Evolutionary conservation across 2,329 filamentous ascomycete species (phyloP).

Genomic region (Colletotrichum melonis): DNA sequence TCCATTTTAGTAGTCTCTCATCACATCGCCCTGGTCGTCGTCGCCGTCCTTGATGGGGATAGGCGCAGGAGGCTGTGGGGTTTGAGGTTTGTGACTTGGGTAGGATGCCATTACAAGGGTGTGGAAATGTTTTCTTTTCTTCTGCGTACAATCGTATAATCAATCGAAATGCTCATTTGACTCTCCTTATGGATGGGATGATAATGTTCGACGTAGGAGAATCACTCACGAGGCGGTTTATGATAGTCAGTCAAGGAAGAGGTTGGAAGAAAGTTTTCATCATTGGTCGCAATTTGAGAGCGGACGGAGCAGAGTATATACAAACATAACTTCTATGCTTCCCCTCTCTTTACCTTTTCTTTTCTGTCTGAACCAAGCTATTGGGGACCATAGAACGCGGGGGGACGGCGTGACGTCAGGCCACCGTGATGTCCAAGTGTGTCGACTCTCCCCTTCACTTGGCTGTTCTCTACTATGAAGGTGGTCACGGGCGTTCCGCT

Average conservation of each 20-base stretch:
- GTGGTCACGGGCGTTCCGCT: slow-evolving; percentile 9
- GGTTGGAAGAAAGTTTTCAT: background rate
- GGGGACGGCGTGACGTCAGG: slow-evolving; percentile 29
- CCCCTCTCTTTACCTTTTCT: background rate
- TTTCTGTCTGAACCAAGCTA: background rate
- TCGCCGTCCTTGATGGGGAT: slow-evolving; percentile 36
- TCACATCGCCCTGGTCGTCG: slow-evolving; percentile 32
- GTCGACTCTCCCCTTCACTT: background rate
- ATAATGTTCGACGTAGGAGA: background rate
- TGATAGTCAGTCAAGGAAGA: background rate
- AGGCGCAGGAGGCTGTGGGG: slow-evolving; percentile 36
- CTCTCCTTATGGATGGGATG: background rate
- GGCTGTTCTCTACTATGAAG: background rate
- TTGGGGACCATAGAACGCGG: background rate
- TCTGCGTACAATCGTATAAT: background rate
- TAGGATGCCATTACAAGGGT: slow-evolving; percentile 22
- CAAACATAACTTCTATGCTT: slow-evolving; percentile 10
- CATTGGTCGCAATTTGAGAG: background rate
- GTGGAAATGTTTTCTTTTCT: too few species aligned
- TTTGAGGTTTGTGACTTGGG: slow-evolving; percentile 36
- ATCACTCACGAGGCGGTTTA: background rate
- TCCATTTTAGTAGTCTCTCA: slow-evolving; percentile 32
- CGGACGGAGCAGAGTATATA: background rate
- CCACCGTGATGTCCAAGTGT: slow-evolving; percentile 21
- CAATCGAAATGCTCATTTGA: background rate